Conservation (phyloP, 192 early-diverging fungal species). For the Coemansia sp. region DNA sequence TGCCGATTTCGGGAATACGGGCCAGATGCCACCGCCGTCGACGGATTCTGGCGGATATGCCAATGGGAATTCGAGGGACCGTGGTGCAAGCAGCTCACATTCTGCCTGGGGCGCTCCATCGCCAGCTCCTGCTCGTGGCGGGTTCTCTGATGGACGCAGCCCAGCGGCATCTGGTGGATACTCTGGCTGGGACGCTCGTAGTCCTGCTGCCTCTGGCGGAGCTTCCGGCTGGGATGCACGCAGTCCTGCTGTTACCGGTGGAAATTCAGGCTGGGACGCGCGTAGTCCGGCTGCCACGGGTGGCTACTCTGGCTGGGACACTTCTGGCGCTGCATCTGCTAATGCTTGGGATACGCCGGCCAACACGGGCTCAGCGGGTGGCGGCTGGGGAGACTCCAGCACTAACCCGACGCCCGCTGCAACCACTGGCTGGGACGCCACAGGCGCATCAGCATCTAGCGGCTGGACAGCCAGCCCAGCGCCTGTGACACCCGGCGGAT, state of each 20-base stretch:
- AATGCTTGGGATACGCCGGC: slow-evolving; percentile 55
- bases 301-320: slow-evolving; percentile 56
- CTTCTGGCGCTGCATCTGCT: slow-evolving; percentile 43
- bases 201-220: slow-evolving; percentile 60
- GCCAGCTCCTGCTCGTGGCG: slow-evolving; percentile 11
- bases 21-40: background rate
- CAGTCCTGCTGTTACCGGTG: slow-evolving; percentile 45
- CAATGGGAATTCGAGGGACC: slow-evolving; percentile 1
- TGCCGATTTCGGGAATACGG: slow-evolving; percentile 18
- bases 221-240: slow-evolving; percentile 52
- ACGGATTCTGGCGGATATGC: slow-evolving; percentile 23
- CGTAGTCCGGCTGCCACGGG: slow-evolving; percentile 36
- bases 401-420: background rate
- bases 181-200: slow-evolving; percentile 15
- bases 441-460: slow-evolving; percentile 17
- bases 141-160: slow-evolving; percentile 23
- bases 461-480: slow-evolving; percentile 48
- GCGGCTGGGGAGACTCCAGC: slow-evolving; percentile 36
- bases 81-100: slow-evolving; percentile 7
- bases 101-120: slow-evolving; percentile 26
- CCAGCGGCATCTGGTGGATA: slow-evolving; percentile 22
- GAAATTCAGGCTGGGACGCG: slow-evolving; percentile 58
- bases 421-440: slow-evolving; percentile 54
- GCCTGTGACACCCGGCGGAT: slow-evolving; percentile 50
- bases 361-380: slow-evolving; percentile 47